Conservation (phyloP, 73 alveolate species). For the Paramecium pentaurelia region DNA sequence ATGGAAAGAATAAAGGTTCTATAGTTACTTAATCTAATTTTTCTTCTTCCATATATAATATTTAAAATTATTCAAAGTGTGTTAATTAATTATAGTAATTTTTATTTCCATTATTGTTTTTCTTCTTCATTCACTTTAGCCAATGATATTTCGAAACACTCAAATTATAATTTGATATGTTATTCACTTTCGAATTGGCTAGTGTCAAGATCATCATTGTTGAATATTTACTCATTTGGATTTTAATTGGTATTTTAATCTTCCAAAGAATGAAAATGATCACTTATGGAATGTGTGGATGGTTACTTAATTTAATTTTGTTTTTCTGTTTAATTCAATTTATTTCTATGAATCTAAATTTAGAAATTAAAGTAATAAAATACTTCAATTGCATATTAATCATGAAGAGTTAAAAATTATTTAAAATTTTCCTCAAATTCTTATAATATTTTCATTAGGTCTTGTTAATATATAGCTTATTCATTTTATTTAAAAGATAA, state of each 20-base stretch:
- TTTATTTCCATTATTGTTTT: not conserved
- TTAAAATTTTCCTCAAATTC: not conserved
- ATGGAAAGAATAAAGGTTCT: slow-evolving; percentile 82
- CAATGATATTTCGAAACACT: not conserved
- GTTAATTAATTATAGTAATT: not conserved
- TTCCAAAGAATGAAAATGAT: not conserved
- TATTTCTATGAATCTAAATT: not conserved
- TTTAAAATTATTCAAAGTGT: not conserved
- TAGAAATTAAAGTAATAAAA: not conserved
- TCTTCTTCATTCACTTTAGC: not conserved
- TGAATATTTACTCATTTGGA: not conserved
- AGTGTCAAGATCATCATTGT: not conserved
- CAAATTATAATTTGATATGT: not conserved
- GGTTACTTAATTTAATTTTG: not conserved
- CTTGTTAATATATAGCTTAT: not conserved
- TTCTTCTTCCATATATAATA: not conserved
- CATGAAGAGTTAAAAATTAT: not conserved
- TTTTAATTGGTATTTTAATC: not conserved
- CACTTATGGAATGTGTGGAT: not conserved
- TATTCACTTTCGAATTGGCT: not conserved
- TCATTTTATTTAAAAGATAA: not conserved
- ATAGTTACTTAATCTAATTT: not conserved
- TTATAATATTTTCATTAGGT: not conserved
- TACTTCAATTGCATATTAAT: not conserved
- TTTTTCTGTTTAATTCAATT: not conserved